Conservation (phyloP, 1,284 basidiomycete species). For the Agroathelia rolfsii region DNA sequence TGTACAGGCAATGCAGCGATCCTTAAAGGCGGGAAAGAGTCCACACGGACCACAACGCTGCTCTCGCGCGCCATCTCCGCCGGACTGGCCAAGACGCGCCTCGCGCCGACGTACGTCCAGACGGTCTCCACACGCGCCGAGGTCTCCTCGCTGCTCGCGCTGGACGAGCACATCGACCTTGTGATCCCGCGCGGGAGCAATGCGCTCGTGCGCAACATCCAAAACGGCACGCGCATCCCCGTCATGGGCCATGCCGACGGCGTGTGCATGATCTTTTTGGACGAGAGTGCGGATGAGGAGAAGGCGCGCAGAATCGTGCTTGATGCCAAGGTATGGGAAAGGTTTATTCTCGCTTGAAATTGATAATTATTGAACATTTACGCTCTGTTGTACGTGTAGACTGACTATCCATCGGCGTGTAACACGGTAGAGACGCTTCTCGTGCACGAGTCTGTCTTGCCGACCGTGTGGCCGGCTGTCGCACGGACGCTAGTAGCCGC, state of each 20-base stretch:
- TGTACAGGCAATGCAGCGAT: conserved; percentile 83
- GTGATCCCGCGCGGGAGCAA: conserved; percentile 97
- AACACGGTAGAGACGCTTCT: conserved; percentile 90
- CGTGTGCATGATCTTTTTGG: conserved; percentile 83
- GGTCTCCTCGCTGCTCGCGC: conserved; percentile 75
- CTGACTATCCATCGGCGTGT: conserved; percentile 93
- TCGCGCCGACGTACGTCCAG: conserved; percentile 83
- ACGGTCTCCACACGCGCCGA: conserved; percentile 89
- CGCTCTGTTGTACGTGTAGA: conserved; percentile 35
- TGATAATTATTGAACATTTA: conserved; percentile 2
- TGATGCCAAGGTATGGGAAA: conserved; percentile 76
- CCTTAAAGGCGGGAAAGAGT: conserved; percentile 95
- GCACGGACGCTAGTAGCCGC: conserved; percentile 63
- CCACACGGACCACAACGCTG: conserved; percentile 65
- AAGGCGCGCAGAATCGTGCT: conserved; percentile 79
- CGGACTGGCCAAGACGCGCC: conserved; percentile 63
- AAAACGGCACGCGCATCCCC: conserved; percentile 85
- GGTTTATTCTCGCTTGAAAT: conserved; percentile 3
- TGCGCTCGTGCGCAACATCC: conserved; percentile 80
- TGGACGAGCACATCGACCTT: conserved; percentile 91
- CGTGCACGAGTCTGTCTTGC: conserved; percentile 65
- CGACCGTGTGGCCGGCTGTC: conserved; percentile 73
- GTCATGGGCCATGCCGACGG: conserved; percentile 99
- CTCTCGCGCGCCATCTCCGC: conserved; percentile 74
- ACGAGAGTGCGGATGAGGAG: conserved; percentile 67